Base-by-base conservation (phyloP, 805 yeast species). In the Cephaloascus albidus region DNA sequence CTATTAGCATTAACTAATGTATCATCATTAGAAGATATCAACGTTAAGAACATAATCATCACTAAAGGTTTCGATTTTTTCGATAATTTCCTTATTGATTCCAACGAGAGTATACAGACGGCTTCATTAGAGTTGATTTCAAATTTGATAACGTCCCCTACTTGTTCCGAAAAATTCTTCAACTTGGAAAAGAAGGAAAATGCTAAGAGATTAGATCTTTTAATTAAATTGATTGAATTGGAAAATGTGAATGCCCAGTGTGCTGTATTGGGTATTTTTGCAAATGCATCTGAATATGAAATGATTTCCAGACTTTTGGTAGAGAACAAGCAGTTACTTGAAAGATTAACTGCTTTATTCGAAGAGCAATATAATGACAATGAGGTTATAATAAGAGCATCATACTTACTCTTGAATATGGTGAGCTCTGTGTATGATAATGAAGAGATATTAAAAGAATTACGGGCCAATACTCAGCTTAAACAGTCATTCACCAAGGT, bases 1-100 rank as follows among this genome's bases (percentile, higher is more conserved):
- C 57, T 85, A 32, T 51, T 80, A 18, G 85, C 89, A 0, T 63
- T 84, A 20, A 84, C 90, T 1, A 85, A 84, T 54, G 46, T 81
- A 5, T 73, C 86, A 0, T 68, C 85, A 0, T 43, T 66, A 2
- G 63, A 62, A 10, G 61, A 65, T 3, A 56, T 55, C 12, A 55
- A 65, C 28, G 65, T 68, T 8, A 61, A 55, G 10, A 58, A 68
- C 4, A 54, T 58, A 35, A 54, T 61, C 3, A 53, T 61, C 4
- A 60, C 66, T 37, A 76, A 79, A 72, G 48, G 64, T 1, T 63
- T 63, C 20, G 63, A 81, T 12, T 75, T 70, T 43, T 53, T 74
- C 16, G 66, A 73, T 41, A 67, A 69, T 26, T 57, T 63, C 37
- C 54, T 65, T 10, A 42, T 63, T 6, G 69, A 64, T 10, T 43